phyloP scores from a whole-genome alignment of 1,284 basidiomycete species.

The Microbotryum silenes-acaulis region DNA sequence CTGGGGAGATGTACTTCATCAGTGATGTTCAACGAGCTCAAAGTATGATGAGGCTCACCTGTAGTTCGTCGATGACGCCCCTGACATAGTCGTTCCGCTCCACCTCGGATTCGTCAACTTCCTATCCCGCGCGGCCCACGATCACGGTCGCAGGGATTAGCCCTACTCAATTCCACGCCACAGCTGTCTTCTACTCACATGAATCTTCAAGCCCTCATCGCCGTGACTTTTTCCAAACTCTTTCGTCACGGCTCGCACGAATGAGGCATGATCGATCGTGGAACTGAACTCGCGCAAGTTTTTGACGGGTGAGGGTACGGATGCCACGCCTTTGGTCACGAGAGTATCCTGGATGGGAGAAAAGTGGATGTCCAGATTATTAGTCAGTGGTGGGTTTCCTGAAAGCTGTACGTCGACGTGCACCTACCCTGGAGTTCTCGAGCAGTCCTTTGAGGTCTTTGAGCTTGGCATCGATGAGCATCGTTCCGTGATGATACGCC shows the following conservation, averaged over 20 bases:
- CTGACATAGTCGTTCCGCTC: constrained; percentile 52
- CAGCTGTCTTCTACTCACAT: constrained; percentile 25
- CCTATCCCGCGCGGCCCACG: constrained; percentile 40
- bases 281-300: constrained; percentile 58
- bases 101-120: constrained; percentile 46
- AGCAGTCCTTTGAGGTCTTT: constrained; percentile 64
- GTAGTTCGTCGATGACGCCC: constrained; percentile 62
- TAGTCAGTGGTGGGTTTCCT: background rate
- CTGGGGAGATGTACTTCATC: constrained; percentile 42
- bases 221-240: constrained; percentile 64
- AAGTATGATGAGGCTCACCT: constrained; percentile 44
- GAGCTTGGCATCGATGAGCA: constrained; percentile 81
- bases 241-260: constrained; percentile 60
- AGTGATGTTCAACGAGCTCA: constrained; percentile 3
- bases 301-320: constrained; percentile 83
- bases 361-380: background rate
- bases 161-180: background rate
- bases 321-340: constrained; percentile 76
- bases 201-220: constrained; percentile 20
- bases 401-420: background rate
- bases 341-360: constrained; percentile 54
- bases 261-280: constrained; percentile 57
- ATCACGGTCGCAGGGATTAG: constrained; percentile 22
- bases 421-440: constrained; percentile 58
- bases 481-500: constrained; percentile 98